Base-by-base conservation (phyloP, 2,329 filamentous ascomycete genomes). In the Trichoderma hamatum region DNA sequence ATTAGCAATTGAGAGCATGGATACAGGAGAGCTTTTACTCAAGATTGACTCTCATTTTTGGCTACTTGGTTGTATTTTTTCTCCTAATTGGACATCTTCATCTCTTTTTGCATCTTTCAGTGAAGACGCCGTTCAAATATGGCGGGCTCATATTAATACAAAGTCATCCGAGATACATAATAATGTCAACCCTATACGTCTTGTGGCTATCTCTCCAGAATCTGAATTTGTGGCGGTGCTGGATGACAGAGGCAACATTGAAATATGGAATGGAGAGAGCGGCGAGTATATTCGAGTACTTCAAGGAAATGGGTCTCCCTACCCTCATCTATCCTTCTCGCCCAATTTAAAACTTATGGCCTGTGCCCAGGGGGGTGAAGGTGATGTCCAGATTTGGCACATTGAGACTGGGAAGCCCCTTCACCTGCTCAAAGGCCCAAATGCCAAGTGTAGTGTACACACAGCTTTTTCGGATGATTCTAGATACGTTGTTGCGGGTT, bases 41-140 rank as follows among this genome's bases (percentile, higher is more conserved):
- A 28, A 2, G 1, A n/a, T n/a, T 9, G 1, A 43, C 7, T 1
- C 6, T 9, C 39, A n/a, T 6, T 11, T 7, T 5, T 0, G 0
- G 4, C 7, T 3, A 4, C 2, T n/a, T 0, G 1, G 6, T 3
- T 5, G 2, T 3, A 14, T 26, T 9, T 46, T 61, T 49, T 61
- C 58, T 61, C 58, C 36, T 5, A 24, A 49, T 19, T 49, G 59
- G 59, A 4, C 59, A 24, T 3, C 14, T 16, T 49, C 39, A 5
- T 61, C 39, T 5, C 16, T 43, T 3, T 3, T 61, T 9, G 39
- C 59, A 24, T 32, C 28, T 11, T 28, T 3, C 19, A 7, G 6
- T 10, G 4, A 4, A 3, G 10, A 9, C 9, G 2, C 5, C 1
- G 5, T 32, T 32, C 39, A 32, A 32, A 49, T 61, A 28, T 61